Conservation (phyloP, 495 filamentous ascomycete genomes). For the Lophiotrema nucula region DNA sequence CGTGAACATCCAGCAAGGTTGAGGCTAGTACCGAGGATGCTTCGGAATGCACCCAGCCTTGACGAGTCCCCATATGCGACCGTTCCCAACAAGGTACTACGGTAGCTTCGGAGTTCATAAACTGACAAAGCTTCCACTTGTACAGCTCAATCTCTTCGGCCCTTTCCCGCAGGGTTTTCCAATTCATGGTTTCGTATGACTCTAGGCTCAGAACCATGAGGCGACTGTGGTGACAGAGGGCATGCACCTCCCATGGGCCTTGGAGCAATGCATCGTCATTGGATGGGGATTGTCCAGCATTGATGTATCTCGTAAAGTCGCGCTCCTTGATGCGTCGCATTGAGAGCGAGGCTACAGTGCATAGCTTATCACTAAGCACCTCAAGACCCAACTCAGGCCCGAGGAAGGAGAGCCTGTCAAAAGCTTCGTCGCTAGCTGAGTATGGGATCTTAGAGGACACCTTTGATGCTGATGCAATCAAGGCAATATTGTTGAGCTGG, state of each 20-base stretch:
- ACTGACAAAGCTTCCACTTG: constrained; percentile 6
- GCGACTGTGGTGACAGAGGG: constrained; percentile 13
- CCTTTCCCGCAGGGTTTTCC: constrained; percentile 1
- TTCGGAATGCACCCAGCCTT: constrained; percentile 9
- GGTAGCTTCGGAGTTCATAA: constrained; percentile 7
- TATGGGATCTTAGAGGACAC: constrained; percentile 3
- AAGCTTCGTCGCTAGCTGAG: constrained; percentile 7
- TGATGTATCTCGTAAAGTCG: constrained; percentile 7
- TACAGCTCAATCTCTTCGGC: constrained; percentile 4
- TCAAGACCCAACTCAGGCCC: constrained; percentile 7
- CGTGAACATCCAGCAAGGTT: constrained; percentile 5
- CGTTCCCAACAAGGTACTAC: constrained; percentile 14
- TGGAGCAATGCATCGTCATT: background rate
- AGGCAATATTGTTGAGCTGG: background rate
- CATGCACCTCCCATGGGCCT: constrained; percentile 15
- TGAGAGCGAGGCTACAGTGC: background rate
- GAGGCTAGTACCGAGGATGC: constrained; percentile 10
- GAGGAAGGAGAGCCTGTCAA: constrained; percentile 10
- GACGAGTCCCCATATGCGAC: background rate
- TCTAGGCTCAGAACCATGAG: constrained; percentile 1
- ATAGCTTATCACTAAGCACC: background rate
- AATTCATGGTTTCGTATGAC: background rate
- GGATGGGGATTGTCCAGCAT: background rate
- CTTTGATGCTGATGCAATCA: background rate
- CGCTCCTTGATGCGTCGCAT: constrained; percentile 5